These are phyloP conservation scores for Hymenotorrendiella dingleyae DNA, from an alignment of 2,329 filamentous ascomycete genomes.

Conservation along the genomic window DNA sequence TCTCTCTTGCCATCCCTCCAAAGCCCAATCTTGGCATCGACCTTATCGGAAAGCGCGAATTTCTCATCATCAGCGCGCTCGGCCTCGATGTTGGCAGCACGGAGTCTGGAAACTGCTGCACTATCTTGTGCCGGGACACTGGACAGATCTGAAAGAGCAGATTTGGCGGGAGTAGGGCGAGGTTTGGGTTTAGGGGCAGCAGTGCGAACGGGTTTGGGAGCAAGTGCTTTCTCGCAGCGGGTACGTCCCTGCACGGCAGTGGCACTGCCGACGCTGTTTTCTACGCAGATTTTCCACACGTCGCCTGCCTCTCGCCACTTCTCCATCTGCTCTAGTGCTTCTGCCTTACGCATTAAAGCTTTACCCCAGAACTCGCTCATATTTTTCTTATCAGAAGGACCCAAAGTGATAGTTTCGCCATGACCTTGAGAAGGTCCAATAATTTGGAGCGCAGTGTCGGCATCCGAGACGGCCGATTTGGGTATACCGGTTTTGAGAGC, in stretches of 20 bases:
- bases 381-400: slow-evolving; percentile 61
- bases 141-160: slow-evolving; percentile 38
- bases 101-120: slow-evolving; percentile 75
- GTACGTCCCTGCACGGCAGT: slow-evolving; percentile 81
- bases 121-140: slow-evolving; percentile 41
- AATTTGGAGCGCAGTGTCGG: slow-evolving; percentile 70
- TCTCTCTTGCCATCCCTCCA: slow-evolving; percentile 93
- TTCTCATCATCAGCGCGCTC: slow-evolving; percentile 89
- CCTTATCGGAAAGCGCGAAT: slow-evolving; percentile 78
- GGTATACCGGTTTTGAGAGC: slow-evolving; percentile 88
- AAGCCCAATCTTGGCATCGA: slow-evolving; percentile 69
- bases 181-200: slow-evolving; percentile 37
- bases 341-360: slow-evolving; percentile 87
- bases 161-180: slow-evolving; percentile 33
- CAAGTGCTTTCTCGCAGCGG: slow-evolving; percentile 81
- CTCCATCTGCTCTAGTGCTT: slow-evolving; percentile 92
- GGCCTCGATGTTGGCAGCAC: slow-evolving; percentile 78
- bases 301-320: slow-evolving; percentile 79
- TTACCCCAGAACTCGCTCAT: slow-evolving; percentile 95
- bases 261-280: slow-evolving; percentile 77
- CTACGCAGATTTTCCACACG: slow-evolving; percentile 78
- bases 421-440: slow-evolving; percentile 78
- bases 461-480: slow-evolving; percentile 78
- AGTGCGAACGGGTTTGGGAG: slow-evolving; percentile 55
- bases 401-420: slow-evolving; percentile 70